phyloP scores from a whole-genome alignment of 192 early-diverging fungal genomes.

The Umbelopsis vinacea region DNA sequence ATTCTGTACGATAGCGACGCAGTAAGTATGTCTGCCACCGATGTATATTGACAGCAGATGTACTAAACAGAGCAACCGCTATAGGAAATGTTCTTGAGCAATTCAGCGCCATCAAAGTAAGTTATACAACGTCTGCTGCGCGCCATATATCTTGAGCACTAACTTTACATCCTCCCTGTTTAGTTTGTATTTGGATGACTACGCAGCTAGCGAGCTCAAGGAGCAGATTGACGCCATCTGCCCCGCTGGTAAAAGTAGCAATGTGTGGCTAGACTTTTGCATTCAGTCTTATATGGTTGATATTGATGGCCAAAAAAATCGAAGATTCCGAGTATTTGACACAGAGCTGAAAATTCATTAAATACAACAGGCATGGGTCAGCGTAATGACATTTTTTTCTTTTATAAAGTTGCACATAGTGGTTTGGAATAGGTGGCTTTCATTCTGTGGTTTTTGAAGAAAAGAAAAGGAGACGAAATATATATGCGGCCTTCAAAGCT shows the following conservation, averaged over 20 bases:
- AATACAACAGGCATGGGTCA: background rate
- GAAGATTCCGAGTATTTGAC: slow-evolving; percentile 10
- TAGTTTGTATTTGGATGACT: background rate
- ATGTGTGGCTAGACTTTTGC: background rate
- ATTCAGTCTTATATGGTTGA: background rate
- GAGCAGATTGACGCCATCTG: slow-evolving; percentile 4
- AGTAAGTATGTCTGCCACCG: background rate
- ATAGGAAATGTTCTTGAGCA: background rate
- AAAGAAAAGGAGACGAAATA: background rate
- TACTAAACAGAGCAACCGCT: background rate
- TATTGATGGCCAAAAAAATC: background rate
- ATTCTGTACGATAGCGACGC: slow-evolving; percentile 10
- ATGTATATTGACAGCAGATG: background rate
- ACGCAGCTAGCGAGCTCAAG: background rate
- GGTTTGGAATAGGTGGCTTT: background rate
- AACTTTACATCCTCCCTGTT: background rate
- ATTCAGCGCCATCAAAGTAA: background rate
- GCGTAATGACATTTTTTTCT: no score
- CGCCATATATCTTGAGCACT: no score
- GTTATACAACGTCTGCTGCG: background rate
- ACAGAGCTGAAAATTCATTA: slow-evolving; percentile 12
- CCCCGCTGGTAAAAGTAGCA: background rate
- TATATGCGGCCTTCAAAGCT: slow-evolving; percentile 20
- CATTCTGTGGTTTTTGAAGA: background rate
- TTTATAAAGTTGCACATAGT: background rate